These are phyloP conservation scores for Microcyclospora tardicrescens DNA, from an alignment of 2,329 filamentous ascomycete species.

Conservation along the genomic window DNA sequence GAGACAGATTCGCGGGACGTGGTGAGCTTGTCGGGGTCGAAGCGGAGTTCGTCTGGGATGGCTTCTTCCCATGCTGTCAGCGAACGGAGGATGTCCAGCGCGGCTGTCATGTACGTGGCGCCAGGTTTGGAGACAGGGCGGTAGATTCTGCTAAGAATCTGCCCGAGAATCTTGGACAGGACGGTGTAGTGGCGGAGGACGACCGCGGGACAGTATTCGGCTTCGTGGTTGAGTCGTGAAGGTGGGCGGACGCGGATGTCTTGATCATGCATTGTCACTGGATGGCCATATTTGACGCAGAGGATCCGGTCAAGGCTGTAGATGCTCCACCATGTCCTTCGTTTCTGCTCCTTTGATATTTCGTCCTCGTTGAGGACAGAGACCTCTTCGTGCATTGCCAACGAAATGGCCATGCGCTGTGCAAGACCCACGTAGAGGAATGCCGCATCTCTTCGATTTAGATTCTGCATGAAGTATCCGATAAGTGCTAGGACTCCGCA, in stretches of 20 bases:
- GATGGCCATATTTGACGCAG: conserved; percentile 42
- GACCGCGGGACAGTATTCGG: conserved; percentile 33
- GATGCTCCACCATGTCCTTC: conserved; percentile 44
- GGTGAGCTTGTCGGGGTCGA: conserved; percentile 2
- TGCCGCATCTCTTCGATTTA: conserved; percentile 42
- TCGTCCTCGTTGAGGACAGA: conserved; percentile 28
- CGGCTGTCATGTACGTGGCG: conserved; percentile 35
- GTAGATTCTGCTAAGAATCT: conserved; percentile 39
- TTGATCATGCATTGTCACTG: conserved; percentile 42
- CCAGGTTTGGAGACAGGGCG: conserved; percentile 36
- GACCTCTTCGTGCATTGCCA: conserved; percentile 44
- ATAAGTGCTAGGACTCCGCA: conserved; percentile 43
- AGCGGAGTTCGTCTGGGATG: conserved; percentile 32
- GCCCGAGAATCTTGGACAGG: conserved; percentile 40
- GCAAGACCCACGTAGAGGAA: conserved; percentile 38
- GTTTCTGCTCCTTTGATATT: conserved; percentile 35
- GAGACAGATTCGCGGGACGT: conserved; percentile 40
- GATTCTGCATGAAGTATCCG: conserved; percentile 45
- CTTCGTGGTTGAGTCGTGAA: conserved; percentile 24
- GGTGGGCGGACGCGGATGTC: conserved; percentile 37
- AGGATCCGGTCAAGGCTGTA: conserved; percentile 43
- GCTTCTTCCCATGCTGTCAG: conserved; percentile 39
- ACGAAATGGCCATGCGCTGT: conserved; percentile 44
- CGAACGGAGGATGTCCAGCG: conserved; percentile 38
- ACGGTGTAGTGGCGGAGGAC: conserved; percentile 41